Evolutionary conservation across 1,284 basidiomycete species (phyloP).

Genomic region (Anthracocystis panici-leucophaei): DNA sequence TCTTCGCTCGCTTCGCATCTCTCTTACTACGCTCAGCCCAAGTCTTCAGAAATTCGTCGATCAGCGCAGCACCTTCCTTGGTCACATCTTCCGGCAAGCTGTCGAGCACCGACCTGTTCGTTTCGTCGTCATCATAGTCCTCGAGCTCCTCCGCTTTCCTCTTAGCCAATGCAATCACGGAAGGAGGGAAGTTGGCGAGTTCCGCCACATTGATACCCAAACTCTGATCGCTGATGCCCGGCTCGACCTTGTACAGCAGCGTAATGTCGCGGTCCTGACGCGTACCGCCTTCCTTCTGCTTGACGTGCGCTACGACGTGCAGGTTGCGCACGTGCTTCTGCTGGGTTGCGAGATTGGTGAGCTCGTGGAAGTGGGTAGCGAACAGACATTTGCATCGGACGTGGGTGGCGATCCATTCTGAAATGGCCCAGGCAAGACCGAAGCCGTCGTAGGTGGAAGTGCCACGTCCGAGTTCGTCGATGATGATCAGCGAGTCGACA

Average conservation of each 20-base stretch:
- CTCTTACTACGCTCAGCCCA: slow-evolving; percentile 74
- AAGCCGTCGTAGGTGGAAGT: slow-evolving; percentile 99
- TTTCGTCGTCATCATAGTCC: slow-evolving; percentile 77
- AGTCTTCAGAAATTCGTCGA: slow-evolving; percentile 82
- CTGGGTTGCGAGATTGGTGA: slow-evolving; percentile 90
- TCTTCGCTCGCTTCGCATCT: slow-evolving; percentile 9
- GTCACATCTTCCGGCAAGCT: slow-evolving; percentile 73
- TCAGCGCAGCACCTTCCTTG: slow-evolving; percentile 82
- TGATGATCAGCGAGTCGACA: slow-evolving; percentile 93
- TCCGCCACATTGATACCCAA: slow-evolving; percentile 99
- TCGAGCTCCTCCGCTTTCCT: slow-evolving; percentile 96
- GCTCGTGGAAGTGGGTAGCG: slow-evolving; percentile 97
- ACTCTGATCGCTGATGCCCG: slow-evolving; percentile 82
- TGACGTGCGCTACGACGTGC: slow-evolving; percentile 94
- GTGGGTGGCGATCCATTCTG: slow-evolving; percentile 91
- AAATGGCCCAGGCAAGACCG: slow-evolving; percentile 98
- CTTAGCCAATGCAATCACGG: slow-evolving; percentile 91
- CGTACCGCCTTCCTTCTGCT: slow-evolving; percentile 71
- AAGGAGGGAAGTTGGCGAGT: slow-evolving; percentile 94
- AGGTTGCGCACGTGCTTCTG: slow-evolving; percentile 90
- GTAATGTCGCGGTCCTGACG: slow-evolving; percentile 77
- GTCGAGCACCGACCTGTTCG: slow-evolving; percentile 20
- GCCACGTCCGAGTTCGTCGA: slow-evolving; percentile 97
- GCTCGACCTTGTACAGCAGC: slow-evolving; percentile 90
- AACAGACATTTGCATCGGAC: slow-evolving; percentile 84